A percentile compares a stretch with the other conserved stretches of the same genome.
Conservation (phyloP, 768 basidiomycete species). For the Podaxis carcinomalis region DNA sequence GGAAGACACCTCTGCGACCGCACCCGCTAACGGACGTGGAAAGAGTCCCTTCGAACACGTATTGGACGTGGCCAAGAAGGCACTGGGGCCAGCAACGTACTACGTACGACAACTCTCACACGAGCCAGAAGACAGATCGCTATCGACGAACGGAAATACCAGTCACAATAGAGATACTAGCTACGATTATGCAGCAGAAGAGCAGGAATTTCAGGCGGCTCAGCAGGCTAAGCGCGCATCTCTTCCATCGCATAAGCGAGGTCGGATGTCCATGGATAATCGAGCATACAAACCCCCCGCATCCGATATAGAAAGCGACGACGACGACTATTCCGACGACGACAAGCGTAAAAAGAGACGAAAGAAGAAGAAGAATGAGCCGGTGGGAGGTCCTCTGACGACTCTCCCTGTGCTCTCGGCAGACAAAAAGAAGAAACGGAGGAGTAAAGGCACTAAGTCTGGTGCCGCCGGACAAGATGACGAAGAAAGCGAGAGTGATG, state of each 20-base stretch:
- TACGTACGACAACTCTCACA: slow-evolving; percentile 61
- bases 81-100: slow-evolving; percentile 52
- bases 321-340: slow-evolving; percentile 52
- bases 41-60: slow-evolving; percentile 69
- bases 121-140: slow-evolving; percentile 44
- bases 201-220: slow-evolving; percentile 51
- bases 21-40: slow-evolving; percentile 38
- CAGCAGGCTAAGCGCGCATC: slow-evolving; percentile 28
- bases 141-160: slow-evolving; percentile 17
- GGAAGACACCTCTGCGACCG: slow-evolving; percentile 26
- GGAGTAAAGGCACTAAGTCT: slow-evolving; percentile 38
- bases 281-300: slow-evolving; percentile 72
- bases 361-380: slow-evolving; percentile 53
- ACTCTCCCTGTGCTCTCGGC: slow-evolving; percentile 65
- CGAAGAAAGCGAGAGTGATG: slow-evolving; percentile 45
- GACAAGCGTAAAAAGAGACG: slow-evolving; percentile 50
- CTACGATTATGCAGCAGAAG: slow-evolving; percentile 79
- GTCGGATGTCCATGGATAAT: slow-evolving; percentile 72
- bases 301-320: slow-evolving; percentile 61
- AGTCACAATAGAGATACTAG: slow-evolving; percentile 40
- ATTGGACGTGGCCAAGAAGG: slow-evolving; percentile 50
- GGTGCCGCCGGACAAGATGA: slow-evolving; percentile 43
- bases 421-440: slow-evolving; percentile 60
- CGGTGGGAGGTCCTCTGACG: slow-evolving; percentile 52
- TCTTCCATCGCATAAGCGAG: slow-evolving; percentile 38